phyloP scores from a whole-genome alignment of 2,329 filamentous ascomycete genomes.

The Hymenoscyphus fraxineus region DNA sequence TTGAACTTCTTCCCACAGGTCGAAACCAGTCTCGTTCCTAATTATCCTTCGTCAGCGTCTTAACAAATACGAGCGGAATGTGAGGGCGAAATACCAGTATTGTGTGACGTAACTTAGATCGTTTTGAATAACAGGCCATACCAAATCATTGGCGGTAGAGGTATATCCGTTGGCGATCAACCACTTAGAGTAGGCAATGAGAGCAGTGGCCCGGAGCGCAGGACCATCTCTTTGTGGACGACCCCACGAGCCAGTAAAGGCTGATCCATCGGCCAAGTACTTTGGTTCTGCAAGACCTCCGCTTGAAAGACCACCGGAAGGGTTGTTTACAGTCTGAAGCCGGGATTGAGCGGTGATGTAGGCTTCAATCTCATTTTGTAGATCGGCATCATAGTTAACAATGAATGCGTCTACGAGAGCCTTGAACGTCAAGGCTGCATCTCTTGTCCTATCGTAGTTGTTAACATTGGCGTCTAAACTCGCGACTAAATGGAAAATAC shows the following conservation, averaged over 20 bases:
- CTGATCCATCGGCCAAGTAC: slow-evolving; percentile 60
- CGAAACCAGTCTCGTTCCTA: slow-evolving; percentile 56
- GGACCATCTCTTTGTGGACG: slow-evolving; percentile 79
- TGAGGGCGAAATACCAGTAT: slow-evolving; percentile 51
- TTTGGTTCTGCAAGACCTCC: slow-evolving; percentile 68
- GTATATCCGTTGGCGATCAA: slow-evolving; percentile 58
- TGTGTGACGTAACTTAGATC: slow-evolving; percentile 72
- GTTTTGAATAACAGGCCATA: slow-evolving; percentile 72
- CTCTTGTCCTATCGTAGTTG: slow-evolving; percentile 52
- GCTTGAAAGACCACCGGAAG: slow-evolving; percentile 38
- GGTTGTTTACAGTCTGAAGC: slow-evolving; percentile 58
- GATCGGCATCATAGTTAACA: slow-evolving; percentile 45
- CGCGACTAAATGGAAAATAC: background rate
- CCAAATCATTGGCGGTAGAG: slow-evolving; percentile 44
- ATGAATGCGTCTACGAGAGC: slow-evolving; percentile 62
- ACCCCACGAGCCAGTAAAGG: slow-evolving; percentile 67
- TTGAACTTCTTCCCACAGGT: slow-evolving; percentile 79
- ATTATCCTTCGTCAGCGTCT: slow-evolving; percentile 3
- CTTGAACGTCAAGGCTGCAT: slow-evolving; percentile 69
- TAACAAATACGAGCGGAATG: background rate
- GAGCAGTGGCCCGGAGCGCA: slow-evolving; percentile 67
- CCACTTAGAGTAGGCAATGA: slow-evolving; percentile 71
- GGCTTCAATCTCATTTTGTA: slow-evolving; percentile 56
- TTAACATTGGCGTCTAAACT: background rate
- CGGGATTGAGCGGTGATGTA: slow-evolving; percentile 64